phyloP scores from a whole-genome alignment of 2,329 filamentous ascomycete genomes.

The Talaromyces rugulosus region DNA sequence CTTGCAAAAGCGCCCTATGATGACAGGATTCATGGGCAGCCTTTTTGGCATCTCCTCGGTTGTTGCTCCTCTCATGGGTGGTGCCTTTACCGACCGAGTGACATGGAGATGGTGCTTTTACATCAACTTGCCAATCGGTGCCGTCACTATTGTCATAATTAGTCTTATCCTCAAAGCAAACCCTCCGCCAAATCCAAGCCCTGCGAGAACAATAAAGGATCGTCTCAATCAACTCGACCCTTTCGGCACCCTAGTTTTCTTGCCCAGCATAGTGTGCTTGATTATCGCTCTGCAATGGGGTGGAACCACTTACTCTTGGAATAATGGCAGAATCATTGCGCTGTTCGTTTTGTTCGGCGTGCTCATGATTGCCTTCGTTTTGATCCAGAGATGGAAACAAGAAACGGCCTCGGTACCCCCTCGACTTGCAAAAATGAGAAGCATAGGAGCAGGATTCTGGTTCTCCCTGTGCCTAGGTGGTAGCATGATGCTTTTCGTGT shows the following conservation, averaged over 20 bases:
- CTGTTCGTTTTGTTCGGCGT: slow-evolving; percentile 51
- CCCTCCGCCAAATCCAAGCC: slow-evolving; percentile 25
- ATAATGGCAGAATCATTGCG: slow-evolving; percentile 41
- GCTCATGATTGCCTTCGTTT: slow-evolving; percentile 39
- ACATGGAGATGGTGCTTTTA: slow-evolving; percentile 45
- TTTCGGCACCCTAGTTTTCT: slow-evolving; percentile 42
- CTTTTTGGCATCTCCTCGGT: slow-evolving; percentile 18
- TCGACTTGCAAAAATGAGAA: slow-evolving; percentile 41
- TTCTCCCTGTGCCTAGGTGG: slow-evolving; percentile 42
- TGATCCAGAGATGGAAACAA: slow-evolving; percentile 32
- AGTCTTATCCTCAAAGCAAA: slow-evolving; percentile 25
- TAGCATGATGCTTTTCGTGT: slow-evolving; percentile 42
- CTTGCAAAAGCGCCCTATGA: slow-evolving; percentile 21
- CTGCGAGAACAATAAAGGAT: slow-evolving; percentile 15
- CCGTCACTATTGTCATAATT: slow-evolving; percentile 28
- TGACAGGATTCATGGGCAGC: slow-evolving; percentile 23
- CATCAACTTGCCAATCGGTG: slow-evolving; percentile 37
- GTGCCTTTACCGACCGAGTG: slow-evolving; percentile 23
- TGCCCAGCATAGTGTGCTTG: slow-evolving; percentile 43
- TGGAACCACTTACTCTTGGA: slow-evolving; percentile 43
- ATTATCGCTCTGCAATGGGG: slow-evolving; percentile 49
- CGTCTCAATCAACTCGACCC: slow-evolving; percentile 36
- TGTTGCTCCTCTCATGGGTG: slow-evolving; percentile 15
- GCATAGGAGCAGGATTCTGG: slow-evolving; percentile 36
- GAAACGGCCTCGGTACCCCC: slow-evolving; percentile 45